These are phyloP conservation scores for Pseudogymnoascus sp. DNA, from an alignment of 2,329 filamentous ascomycete species.

Conservation along the genomic window DNA sequence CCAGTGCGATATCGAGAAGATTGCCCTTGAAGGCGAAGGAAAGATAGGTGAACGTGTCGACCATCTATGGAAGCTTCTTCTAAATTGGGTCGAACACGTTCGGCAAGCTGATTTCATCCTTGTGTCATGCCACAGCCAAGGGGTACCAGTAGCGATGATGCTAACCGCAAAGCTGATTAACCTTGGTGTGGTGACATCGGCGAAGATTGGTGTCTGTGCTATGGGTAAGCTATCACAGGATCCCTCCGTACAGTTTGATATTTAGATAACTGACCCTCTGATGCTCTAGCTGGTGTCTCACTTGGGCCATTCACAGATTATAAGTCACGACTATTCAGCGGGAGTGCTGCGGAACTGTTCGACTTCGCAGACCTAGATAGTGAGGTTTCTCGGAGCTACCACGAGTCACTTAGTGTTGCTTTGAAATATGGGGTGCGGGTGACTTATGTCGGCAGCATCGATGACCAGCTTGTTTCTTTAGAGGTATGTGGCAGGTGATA, in stretches of 20 bases:
- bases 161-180: constrained; percentile 87
- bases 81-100: constrained; percentile 92
- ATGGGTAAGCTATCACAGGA: constrained; percentile 40
- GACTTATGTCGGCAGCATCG: constrained; percentile 86
- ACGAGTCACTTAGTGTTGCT: constrained; percentile 63
- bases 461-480: constrained; percentile 90
- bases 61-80: constrained; percentile 84
- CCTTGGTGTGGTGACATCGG: constrained; percentile 69
- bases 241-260: not conserved
- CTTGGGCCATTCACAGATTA: constrained; percentile 89
- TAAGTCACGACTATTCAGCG: constrained; percentile 80
- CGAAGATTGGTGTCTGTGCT: constrained; percentile 77
- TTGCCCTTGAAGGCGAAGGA: constrained; percentile 90
- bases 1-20: constrained; percentile 81
- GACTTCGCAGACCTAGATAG: constrained; percentile 82
- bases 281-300: constrained; percentile 71
- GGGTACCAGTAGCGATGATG: constrained; percentile 89
- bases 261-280: constrained; percentile 14
- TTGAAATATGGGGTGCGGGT: constrained; percentile 74
- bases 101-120: constrained; percentile 81
- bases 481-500: constrained; percentile 49
- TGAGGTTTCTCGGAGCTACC: constrained; percentile 73
- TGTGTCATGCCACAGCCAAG: constrained; percentile 91
- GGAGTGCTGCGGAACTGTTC: constrained; percentile 87
- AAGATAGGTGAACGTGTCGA: constrained; percentile 84